Base-by-base conservation (phyloP, 495 filamentous ascomycete species). In the Amorphotheca resinae region DNA sequence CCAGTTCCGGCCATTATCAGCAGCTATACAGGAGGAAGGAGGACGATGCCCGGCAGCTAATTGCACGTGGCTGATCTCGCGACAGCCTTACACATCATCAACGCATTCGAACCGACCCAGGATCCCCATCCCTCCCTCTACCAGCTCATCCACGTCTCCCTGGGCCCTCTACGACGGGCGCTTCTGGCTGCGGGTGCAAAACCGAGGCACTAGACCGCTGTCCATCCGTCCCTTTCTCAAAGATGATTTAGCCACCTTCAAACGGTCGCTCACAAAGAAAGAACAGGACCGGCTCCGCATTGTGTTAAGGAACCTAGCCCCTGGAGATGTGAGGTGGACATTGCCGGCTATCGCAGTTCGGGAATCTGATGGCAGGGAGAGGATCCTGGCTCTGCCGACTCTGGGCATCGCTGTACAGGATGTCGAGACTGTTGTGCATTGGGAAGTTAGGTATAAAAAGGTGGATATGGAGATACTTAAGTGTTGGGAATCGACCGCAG, bases 91-190 rank as follows among this genome's bases (percentile, higher is more conserved):
- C 46, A 60, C 59, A 51, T 57, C 51, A 15, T 50, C 50, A 17
- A 43, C 2, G 58, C 57, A 16, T 41, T 42, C 3, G 25, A 44
- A 17, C 25, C 5, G 25, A 46, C 46, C 9, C 38, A 14, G 21
- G 9, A 3, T 59, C 2, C 34, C 48, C 0, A 18, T 55, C 22
- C 37, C 50, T 22, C 12, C 7, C 20, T 37, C 6, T 8, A 16
- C 14, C 34, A 11, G 8, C 34, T 26, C 20, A 22, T 7, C 54
- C 3, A 59, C 61, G 64, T 56, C 51, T n/a, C 22, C 45, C 0
- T 77, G 69, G 70, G 49, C 50, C 2, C 64, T 91, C 0, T 95
- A 77, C 73, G 89, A 96, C 56, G 73, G 80, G 8, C 73, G 89
- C 7, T 94, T 72, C 64, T 96, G 89, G 89, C 62, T 93, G 26